Percentiles rank a stretch among this genome's conserved stretches.
Conservation (phyloP, 192 early-diverging fungal genomes). For the Coemansia sp. region DNA sequence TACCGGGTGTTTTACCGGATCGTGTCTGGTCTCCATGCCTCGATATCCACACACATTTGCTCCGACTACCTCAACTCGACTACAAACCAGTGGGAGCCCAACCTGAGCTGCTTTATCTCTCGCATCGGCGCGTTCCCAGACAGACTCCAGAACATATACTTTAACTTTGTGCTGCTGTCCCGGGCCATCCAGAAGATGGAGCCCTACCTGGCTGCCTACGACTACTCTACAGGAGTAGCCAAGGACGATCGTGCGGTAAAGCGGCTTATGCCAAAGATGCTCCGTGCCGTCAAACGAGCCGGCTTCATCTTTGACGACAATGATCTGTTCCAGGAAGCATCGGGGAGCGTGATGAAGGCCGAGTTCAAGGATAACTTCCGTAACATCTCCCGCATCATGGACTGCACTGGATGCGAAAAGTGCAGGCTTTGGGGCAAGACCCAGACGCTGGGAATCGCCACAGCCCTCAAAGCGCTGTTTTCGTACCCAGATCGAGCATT, state of each 20-base stretch:
- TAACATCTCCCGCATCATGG: slow-evolving; percentile 97
- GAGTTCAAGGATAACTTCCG: slow-evolving; percentile 93
- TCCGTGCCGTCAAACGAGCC: slow-evolving; percentile 24
- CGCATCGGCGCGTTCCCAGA: slow-evolving; percentile 89
- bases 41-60: slow-evolving; percentile 98
- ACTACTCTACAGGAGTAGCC: slow-evolving; percentile 69
- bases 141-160: slow-evolving; percentile 94
- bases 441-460: slow-evolving; percentile 92
- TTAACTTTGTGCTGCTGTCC: slow-evolving; percentile 84
- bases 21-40: slow-evolving; percentile 82
- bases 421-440: slow-evolving; percentile 98
- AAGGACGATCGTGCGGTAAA: slow-evolving; percentile 57
- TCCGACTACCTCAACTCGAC: slow-evolving; percentile 87
- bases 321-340: slow-evolving; percentile 72
- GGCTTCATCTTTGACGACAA: slow-evolving; percentile 89
- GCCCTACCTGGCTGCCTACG: slow-evolving; percentile 69
- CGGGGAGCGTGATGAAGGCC: slow-evolving; percentile 66
- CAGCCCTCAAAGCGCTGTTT: slow-evolving; percentile 95
- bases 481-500: slow-evolving; percentile 77
- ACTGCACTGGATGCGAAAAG: slow-evolving; percentile 99
- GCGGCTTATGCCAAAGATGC: slow-evolving; percentile 35
- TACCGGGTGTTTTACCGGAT: slow-evolving; percentile 47
- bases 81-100: slow-evolving; percentile 86
- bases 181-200: slow-evolving; percentile 85
- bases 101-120: slow-evolving; percentile 86